Evolutionary conservation across 2,329 filamentous ascomycete genomes (phyloP).

Genomic region (Penicillium sp.): DNA sequence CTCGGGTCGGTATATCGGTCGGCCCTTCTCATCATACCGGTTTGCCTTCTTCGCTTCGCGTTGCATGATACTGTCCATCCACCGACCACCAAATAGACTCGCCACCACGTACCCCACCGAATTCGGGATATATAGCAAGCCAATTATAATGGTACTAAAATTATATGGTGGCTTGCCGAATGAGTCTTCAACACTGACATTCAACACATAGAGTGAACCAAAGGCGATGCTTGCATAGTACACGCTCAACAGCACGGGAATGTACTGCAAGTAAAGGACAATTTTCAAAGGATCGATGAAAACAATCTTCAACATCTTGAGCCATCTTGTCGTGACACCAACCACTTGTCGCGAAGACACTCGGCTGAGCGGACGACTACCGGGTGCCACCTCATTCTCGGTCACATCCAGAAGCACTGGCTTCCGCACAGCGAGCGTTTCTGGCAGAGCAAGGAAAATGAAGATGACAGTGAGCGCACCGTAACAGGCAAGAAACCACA

Average conservation of each 20-base stretch:
- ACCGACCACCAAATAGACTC: constrained; percentile 70
- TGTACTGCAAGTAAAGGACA: constrained; percentile 72
- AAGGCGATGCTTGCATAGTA: constrained; percentile 76
- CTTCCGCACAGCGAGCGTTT: constrained; percentile 42
- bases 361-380: constrained; percentile 48
- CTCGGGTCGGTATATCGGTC: constrained; percentile 71
- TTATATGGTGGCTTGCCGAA: constrained; percentile 70
- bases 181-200: constrained; percentile 73
- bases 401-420: constrained; percentile 36
- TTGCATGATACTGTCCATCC: constrained; percentile 81
- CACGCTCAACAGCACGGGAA: constrained; percentile 73
- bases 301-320: constrained; percentile 59
- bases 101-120: constrained; percentile 73
- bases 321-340: constrained; percentile 58
- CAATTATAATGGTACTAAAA: constrained; percentile 70
- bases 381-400: constrained; percentile 26
- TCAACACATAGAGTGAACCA: constrained; percentile 73
- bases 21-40: constrained; percentile 68
- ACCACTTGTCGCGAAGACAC: constrained; percentile 67
- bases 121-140: constrained; percentile 75
- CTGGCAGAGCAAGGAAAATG: constrained; percentile 51
- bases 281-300: constrained; percentile 74
- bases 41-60: constrained; percentile 72
- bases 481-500: constrained; percentile 77
- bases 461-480: constrained; percentile 55